Evolutionary conservation across 345 rosid species (phyloP).

Genomic region (Reutealis trisperma): DNA sequence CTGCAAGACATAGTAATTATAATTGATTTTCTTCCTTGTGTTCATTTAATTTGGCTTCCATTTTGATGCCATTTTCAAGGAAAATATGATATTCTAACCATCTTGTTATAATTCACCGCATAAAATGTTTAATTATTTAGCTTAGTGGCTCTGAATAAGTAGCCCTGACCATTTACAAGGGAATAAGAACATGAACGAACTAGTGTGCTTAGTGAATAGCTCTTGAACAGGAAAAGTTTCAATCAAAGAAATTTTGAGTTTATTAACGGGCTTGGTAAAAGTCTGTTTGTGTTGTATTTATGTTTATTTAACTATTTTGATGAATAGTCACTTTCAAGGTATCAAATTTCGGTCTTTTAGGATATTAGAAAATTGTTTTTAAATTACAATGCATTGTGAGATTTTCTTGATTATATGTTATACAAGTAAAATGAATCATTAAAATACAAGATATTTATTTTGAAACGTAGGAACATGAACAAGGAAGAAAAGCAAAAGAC

Average conservation of each 20-base stretch:
- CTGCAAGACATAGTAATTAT: background rate
- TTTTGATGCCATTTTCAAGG: background rate
- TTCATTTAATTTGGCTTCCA: background rate
- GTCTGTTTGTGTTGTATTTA: too few species aligned
- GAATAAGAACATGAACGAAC: background rate
- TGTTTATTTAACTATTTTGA: background rate
- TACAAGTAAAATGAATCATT: background rate
- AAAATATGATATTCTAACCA: background rate
- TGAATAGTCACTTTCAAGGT: background rate
- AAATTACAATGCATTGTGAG: background rate
- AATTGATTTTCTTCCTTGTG: background rate
- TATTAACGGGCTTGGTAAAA: background rate
- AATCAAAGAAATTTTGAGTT: background rate
- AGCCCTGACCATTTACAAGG: background rate
- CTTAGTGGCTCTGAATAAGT: background rate
- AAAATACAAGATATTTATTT: too few species aligned
- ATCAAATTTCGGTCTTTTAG: background rate
- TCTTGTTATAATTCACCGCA: background rate
- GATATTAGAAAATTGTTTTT: background rate
- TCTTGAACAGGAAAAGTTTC: background rate
- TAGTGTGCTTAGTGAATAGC: background rate
- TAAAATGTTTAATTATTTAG: background rate
- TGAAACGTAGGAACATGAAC: background rate
- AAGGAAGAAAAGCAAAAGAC: background rate
- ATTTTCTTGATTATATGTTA: background rate